phyloP scores from a whole-genome alignment of 2,329 filamentous ascomycete species.

The Penicillium digitatum region DNA sequence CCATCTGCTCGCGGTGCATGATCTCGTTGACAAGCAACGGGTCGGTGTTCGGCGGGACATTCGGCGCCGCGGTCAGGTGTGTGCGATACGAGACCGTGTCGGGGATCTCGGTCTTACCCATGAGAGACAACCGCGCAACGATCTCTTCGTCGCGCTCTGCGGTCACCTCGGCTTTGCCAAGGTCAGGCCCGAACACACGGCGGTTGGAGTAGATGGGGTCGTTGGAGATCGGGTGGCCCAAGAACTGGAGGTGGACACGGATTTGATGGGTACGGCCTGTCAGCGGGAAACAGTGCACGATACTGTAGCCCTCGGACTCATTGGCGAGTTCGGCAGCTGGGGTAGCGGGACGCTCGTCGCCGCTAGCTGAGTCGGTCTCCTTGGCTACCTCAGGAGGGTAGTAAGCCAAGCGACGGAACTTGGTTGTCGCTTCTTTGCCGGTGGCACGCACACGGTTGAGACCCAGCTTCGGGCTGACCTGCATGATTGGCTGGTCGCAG shows the following conservation, averaged over 20 bases:
- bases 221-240: constrained; percentile 93
- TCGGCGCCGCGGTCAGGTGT: constrained; percentile 39
- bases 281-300: constrained; percentile 88
- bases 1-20: constrained; percentile 56
- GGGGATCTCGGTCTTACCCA: constrained; percentile 92
- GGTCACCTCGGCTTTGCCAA: constrained; percentile 65
- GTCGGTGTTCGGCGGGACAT: constrained; percentile 37
- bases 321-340: constrained; percentile 37
- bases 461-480: constrained; percentile 91
- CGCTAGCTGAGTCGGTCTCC: constrained; percentile 23
- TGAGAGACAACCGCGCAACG: constrained; percentile 74
- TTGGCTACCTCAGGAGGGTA: constrained; percentile 57
- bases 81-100: constrained; percentile 83
- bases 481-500: constrained; percentile 88
- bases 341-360: constrained; percentile 25
- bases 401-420: constrained; percentile 90
- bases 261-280: constrained; percentile 95
- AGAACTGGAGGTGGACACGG: constrained; percentile 86
- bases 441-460: constrained; percentile 91
- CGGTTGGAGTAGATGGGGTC: constrained; percentile 97
- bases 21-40: constrained; percentile 39
- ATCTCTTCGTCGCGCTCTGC: constrained; percentile 82
- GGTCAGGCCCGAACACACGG: constrained; percentile 77
- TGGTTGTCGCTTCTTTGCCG: constrained; percentile 82
- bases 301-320: constrained; percentile 72